Base-by-base conservation (phyloP, 2,329 filamentous ascomycete genomes). In the Camillea tinctor region DNA sequence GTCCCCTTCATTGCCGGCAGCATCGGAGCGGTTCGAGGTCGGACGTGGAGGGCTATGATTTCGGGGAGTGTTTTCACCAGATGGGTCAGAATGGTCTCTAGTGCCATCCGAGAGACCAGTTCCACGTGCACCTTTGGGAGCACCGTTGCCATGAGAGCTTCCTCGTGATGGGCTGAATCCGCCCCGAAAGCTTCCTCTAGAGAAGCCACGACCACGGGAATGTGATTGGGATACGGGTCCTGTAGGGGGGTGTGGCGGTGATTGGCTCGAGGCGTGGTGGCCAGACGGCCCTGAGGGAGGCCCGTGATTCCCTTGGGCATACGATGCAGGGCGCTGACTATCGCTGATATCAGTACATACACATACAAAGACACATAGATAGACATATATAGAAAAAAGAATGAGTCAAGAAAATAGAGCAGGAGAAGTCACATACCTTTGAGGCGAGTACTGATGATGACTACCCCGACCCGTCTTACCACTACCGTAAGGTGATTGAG, bases 81-180 rank as follows among this genome's bases (percentile, higher is more conserved):
- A 68, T 52, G 71, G 70, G 11, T 62, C 66, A 20, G 64, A 55
- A 20, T 67, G 66, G 40, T 60, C 66, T 50, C 74, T 68, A 20
- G 65, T 63, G n/a, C 58, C 50, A 58, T 30, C 50, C 21, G 55
- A 44, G 17, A 60, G 52, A n/a, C 30, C 60, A 52, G 59, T 55
- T 54, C 66, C 82, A 52, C 92, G 90, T 1, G 87, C 65, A 73
- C 75, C 90, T 86, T 75, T 88, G 81, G 79, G 89, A 84, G 76
- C 55, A n/a, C n/a, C 88, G 78, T 64, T 80, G 40, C 87, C 86
- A 55, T 88, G 82, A 60, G 83, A 80, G 23, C 77, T 77, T 49
- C 81, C 81, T 54, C 85, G 79, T 26, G 76, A 77, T 52, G 78
- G 68, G 21, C 76, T 77, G 68, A 83, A 86, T 58, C 85, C 81